Evolutionary conservation across 2,329 filamentous ascomycete species (phyloP).

Genomic region (Coniochaeta ligniaria): DNA sequence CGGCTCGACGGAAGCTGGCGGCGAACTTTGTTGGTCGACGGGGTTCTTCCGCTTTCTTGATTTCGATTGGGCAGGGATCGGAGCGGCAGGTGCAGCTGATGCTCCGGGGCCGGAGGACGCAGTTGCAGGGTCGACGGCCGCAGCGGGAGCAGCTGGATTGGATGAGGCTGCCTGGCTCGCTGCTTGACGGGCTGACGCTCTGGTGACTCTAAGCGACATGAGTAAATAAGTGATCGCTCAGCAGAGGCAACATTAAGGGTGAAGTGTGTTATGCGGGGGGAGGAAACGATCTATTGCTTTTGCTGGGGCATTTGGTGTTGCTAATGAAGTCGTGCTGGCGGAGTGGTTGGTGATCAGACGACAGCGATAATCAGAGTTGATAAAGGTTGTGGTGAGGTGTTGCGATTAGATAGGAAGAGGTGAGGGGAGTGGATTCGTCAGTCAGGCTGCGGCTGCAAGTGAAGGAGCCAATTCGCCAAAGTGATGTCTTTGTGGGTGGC

Average conservation of each 20-base stretch:
- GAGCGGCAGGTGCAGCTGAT: not conserved
- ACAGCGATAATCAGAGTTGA: not conserved
- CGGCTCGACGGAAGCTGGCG: conserved; percentile 20
- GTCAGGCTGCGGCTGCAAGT: not conserved
- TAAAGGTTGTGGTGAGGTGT: not conserved
- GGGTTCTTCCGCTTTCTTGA: conserved; percentile 72
- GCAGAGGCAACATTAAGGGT: conserved; percentile 10
- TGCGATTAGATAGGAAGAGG: conserved; percentile 1
- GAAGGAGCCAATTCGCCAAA: not conserved
- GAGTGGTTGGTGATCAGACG: not conserved
- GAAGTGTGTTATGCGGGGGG: not conserved
- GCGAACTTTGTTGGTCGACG: conserved; percentile 38
- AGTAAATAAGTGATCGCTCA: conserved; percentile 41
- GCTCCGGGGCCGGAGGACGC: conserved; percentile 17
- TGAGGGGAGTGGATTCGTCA: not conserved
- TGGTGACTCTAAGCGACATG: conserved; percentile 96
- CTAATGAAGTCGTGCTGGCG: not conserved
- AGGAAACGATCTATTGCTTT: not conserved
- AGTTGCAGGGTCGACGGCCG: conserved; percentile 23
- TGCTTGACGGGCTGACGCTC: conserved; percentile 87
- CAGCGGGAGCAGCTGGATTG: conserved; percentile 25
- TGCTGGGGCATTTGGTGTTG: not conserved
- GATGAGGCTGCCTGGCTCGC: conserved; percentile 52
- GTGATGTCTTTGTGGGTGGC: not conserved
- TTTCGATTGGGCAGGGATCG: not conserved